phyloP scores from a whole-genome alignment of 2,329 filamentous ascomycete genomes.

The Xylariaceae sp. region DNA sequence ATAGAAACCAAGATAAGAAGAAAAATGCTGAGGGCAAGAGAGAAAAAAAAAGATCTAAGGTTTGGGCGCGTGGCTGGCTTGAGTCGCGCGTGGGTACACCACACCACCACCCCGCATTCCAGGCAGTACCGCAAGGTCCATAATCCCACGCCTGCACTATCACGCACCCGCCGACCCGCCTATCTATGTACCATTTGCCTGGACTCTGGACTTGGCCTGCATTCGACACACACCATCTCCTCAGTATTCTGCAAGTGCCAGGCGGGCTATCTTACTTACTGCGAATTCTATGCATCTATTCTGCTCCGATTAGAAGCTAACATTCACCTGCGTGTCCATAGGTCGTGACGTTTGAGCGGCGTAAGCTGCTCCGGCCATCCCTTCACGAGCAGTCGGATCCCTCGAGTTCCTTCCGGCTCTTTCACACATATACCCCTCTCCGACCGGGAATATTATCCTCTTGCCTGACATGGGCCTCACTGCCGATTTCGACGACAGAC shows the following conservation, averaged over 20 bases:
- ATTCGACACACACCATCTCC: too few relatives aligned
- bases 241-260: too few relatives aligned
- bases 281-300: too few relatives aligned
- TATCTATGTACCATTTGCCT: too few relatives aligned
- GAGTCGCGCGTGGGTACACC: conserved; percentile 5
- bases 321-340: conserved; percentile 11
- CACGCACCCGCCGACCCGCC: background rate
- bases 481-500: conserved; percentile 65
- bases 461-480: conserved; percentile 67
- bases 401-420: conserved; percentile 6
- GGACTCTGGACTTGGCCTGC: too few relatives aligned
- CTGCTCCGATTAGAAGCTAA: too few relatives aligned
- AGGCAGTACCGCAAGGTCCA: conserved; percentile 1
- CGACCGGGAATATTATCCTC: conserved; percentile 18
- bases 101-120: conserved; percentile 20
- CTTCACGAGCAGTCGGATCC: background rate
- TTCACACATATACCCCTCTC: too few relatives aligned
- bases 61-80: background rate
- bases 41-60: conserved; percentile 3
- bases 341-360: conserved; percentile 21
- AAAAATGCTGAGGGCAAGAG: conserved; percentile 5
- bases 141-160: conserved; percentile 9
- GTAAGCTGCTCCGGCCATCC: conserved; percentile 18
- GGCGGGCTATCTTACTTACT: too few relatives aligned
- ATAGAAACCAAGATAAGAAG: background rate